Conservation (phyloP, 805 yeast genomes). For the Peterozyma xylosa region DNA sequence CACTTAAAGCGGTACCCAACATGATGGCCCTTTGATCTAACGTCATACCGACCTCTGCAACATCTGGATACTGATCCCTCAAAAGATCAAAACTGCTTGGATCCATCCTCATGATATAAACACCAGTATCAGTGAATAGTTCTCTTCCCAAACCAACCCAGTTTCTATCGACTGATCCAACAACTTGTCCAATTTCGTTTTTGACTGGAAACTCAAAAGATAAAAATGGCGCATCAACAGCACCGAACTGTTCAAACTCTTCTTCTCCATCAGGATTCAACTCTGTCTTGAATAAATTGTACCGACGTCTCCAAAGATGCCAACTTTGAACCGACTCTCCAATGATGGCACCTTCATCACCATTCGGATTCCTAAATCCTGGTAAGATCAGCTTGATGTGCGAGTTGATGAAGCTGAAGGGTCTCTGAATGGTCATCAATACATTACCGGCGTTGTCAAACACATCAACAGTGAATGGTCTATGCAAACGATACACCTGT, state of each 20-base stretch:
- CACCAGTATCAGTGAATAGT: constrained; percentile 90
- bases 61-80: constrained; percentile 41
- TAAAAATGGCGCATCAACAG: constrained; percentile 78
- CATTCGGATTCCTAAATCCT: constrained; percentile 24
- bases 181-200: constrained; percentile 47
- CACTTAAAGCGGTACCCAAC: constrained; percentile 81
- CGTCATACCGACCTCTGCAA: constrained; percentile 38
- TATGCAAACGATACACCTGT: constrained; percentile 75
- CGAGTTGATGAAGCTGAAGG: constrained; percentile 84
- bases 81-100: constrained; percentile 57
- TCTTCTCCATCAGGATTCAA: constrained; percentile 26
- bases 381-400: constrained; percentile 73
- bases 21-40: constrained; percentile 81
- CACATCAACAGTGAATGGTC: constrained; percentile 77
- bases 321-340: constrained; percentile 91
- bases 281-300: constrained; percentile 53
- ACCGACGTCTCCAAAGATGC: constrained; percentile 91
- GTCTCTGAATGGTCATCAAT: constrained; percentile 64
- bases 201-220: constrained; percentile 79
- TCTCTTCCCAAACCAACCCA: constrained; percentile 96
- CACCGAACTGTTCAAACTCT: constrained; percentile 72
- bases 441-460: constrained; percentile 57
- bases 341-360: constrained; percentile 39
- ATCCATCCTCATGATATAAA: constrained; percentile 81
- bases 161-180: constrained; percentile 81